Evolutionary conservation across 2,329 filamentous ascomycete species (phyloP).

Genomic region (Helotiales sp.): DNA sequence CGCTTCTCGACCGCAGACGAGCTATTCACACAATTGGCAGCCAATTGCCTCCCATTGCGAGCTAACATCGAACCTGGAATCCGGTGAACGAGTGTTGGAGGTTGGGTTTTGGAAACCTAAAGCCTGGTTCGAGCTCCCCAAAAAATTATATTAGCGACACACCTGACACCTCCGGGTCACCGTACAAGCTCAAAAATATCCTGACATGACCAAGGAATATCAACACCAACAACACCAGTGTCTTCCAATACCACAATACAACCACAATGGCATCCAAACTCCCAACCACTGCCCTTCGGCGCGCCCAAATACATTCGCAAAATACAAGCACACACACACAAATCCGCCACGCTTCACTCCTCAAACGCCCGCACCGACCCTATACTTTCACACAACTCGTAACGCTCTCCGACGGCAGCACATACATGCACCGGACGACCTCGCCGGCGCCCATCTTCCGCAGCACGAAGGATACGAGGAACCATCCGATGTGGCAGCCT

Average conservation of each 20-base stretch:
- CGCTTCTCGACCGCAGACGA: conserved; percentile 24
- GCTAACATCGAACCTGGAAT: conserved; percentile 26
- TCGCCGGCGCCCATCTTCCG: conserved; percentile 67
- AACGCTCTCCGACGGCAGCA: conserved; percentile 87
- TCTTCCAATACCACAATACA: background rate
- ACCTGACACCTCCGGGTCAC: conserved; percentile 16
- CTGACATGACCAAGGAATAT: conserved; percentile 2
- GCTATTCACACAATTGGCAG: conserved; percentile 11
- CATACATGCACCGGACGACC: conserved; percentile 80
- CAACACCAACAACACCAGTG: background rate
- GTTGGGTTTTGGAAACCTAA: background rate
- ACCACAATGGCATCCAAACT: conserved; percentile 20
- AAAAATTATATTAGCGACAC: conserved; percentile 28
- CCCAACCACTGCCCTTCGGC: conserved; percentile 27
- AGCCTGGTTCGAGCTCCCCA: background rate
- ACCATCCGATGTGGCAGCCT: conserved; percentile 91
- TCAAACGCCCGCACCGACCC: conserved; percentile 85
- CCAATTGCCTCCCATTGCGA: conserved; percentile 28
- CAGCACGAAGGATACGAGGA: conserved; percentile 80
- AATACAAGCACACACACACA: conserved; percentile 25
- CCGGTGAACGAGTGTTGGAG: background rate
- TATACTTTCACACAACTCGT: conserved; percentile 98
- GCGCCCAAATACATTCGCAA: conserved; percentile 69
- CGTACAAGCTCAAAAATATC: conserved; percentile 27
- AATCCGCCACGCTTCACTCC: conserved; percentile 77